A percentile compares a stretch with the other conserved stretches of the same genome.
phyloP scores from a whole-genome alignment of 2,329 filamentous ascomycete species.

The Ceratocystis diversiconidia region DNA sequence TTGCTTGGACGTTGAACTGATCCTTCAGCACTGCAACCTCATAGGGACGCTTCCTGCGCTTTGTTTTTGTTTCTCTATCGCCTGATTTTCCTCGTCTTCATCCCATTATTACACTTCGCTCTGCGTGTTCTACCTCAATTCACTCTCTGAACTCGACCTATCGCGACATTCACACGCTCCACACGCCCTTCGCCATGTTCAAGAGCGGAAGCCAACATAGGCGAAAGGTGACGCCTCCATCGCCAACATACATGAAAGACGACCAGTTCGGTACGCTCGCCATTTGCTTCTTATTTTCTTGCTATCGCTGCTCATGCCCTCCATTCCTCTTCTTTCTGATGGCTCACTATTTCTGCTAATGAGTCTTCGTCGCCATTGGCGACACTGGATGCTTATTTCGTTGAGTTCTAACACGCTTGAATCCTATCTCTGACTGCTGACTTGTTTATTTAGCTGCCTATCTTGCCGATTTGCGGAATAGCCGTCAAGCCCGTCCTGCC shows the following conservation, averaged over 20 bases:
- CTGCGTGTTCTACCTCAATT: background rate
- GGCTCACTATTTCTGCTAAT: background rate
- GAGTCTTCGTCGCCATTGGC: background rate
- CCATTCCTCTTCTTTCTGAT: background rate
- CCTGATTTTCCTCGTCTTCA: conserved; percentile 8
- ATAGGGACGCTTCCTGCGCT: background rate
- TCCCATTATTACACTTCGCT: background rate
- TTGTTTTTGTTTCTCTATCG: background rate
- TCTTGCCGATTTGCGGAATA: conserved; percentile 55
- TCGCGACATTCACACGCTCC: conserved; percentile 6
- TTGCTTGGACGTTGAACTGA: background rate
- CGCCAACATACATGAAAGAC: conserved; percentile 50
- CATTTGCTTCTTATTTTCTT: conserved; percentile 7
- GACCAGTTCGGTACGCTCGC: conserved; percentile 46
- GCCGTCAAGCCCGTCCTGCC: conserved; percentile 51
- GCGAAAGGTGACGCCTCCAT: conserved; percentile 46
- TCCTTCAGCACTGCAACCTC: background rate
- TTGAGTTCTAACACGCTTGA: background rate
- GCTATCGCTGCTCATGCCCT: conserved; percentile 4
- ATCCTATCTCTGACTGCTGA: conserved; percentile 18
- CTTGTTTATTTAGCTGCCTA: conserved; percentile 44
- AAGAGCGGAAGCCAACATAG: conserved; percentile 21
- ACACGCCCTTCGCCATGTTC: conserved; percentile 13
- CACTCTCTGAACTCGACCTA: background rate
- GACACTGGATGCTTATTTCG: background rate